Conservation (phyloP, 306 rosid species). For the Acacia crassicarpa region DNA sequence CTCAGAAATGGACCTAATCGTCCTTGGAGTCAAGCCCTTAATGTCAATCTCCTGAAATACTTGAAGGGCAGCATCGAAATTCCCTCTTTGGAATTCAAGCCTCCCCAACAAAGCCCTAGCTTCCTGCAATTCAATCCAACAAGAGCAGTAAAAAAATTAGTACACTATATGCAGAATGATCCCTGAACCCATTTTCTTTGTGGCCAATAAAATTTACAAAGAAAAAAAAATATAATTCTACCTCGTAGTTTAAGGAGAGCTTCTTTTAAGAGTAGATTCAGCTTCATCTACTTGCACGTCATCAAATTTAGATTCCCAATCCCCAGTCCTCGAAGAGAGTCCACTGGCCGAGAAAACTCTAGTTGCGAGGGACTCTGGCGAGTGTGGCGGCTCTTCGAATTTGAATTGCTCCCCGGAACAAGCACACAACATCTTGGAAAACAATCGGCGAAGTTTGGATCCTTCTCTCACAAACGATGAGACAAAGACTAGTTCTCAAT, state of each 20-base stretch:
- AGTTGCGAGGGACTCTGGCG: constrained; percentile 93
- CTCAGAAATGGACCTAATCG: constrained; percentile 69
- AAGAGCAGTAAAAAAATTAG: constrained; percentile 6
- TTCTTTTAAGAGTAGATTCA: constrained; percentile 86
- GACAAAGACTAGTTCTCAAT: too few species aligned
- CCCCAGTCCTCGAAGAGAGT: constrained; percentile 85
- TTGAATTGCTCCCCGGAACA: too few species aligned
- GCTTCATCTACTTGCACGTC: constrained; percentile 89
- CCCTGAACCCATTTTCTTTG: not conserved
- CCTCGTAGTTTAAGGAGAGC: constrained; percentile 96
- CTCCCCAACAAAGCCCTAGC: constrained; percentile 96
- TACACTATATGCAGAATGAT: not conserved
- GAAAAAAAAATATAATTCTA: constrained; percentile 25
- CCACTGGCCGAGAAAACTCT: constrained; percentile 96
- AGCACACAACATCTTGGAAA: too few species aligned
- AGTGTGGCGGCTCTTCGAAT: constrained; percentile 88
- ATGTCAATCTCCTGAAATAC: constrained; percentile 91
- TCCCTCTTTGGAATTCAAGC: constrained; percentile 93
- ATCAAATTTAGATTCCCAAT: constrained; percentile 75
- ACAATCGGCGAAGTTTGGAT: too few species aligned
- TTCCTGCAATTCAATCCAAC: constrained; percentile 54
- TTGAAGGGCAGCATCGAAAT: constrained; percentile 82
- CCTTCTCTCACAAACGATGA: too few species aligned
- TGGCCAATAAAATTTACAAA: not conserved
- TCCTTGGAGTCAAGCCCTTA: constrained; percentile 61